These are phyloP conservation scores for Circinella minor DNA, from an alignment of 371 early-diverging fungal species.

Conservation along the genomic window DNA sequence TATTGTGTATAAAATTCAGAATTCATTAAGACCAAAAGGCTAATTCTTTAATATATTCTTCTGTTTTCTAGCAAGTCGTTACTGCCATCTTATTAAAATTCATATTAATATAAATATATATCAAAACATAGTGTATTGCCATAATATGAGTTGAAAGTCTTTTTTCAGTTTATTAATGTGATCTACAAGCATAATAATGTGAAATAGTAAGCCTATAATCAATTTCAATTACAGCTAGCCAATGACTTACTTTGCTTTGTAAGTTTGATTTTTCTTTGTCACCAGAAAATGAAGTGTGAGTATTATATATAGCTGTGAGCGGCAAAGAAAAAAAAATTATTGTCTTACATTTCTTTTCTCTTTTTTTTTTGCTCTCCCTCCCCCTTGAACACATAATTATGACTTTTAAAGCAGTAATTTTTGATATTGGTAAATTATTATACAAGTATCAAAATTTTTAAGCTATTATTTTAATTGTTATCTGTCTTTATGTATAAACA, in stretches of 20 bases:
- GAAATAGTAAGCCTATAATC: no score
- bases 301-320: not conserved
- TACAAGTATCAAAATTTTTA: no score
- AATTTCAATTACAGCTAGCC: not conserved
- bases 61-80: no score
- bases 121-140: no score
- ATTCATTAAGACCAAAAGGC: no score
- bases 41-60: no score
- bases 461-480: not conserved
- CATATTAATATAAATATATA: no score
- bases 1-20: no score
- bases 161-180: no score
- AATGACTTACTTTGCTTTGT: slow-evolving; percentile 6
- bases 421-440: not conserved
- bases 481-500: slow-evolving; percentile 8
- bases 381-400: not conserved
- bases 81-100: no score
- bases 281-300: slow-evolving; percentile 1
- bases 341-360: not conserved
- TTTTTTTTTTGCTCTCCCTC: not conserved
- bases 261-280: not conserved
- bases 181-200: no score
- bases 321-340: not conserved
- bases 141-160: no score
- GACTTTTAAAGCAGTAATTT: slow-evolving; percentile 10